Base-by-base conservation (phyloP, 306 rosid genomes). In the Sesbania bispinosa region DNA sequence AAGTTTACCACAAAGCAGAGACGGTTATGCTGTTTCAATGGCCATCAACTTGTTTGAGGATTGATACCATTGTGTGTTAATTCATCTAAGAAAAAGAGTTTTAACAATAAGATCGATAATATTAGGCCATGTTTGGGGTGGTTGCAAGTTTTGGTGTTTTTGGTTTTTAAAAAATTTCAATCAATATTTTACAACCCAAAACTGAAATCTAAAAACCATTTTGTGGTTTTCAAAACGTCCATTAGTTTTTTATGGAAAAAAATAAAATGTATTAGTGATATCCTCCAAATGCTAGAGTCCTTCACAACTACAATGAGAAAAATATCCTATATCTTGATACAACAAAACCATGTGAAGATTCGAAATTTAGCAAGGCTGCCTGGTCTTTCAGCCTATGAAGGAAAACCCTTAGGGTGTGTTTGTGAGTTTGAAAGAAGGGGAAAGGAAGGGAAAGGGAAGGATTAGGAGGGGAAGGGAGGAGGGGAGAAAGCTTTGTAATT, bases 261-360 rank as follows among this genome's bases (percentile, higher is more conserved):
- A 14, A 36, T 30, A 42, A 43, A 42, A 70, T 7, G 11, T 14
- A 46, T 15, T 20, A 38, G 9, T 62, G 33, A 62, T 35, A 63
- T 53, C 62, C 19, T 23, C 32, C 58, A 68, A 36, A 14, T 24
- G 24, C 53, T 48, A 16, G 41, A 23, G 63, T 38, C 35, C 63
- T 50, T 38, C 21, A 52, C 19, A 10, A 26, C 36, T 8, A 21
- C 32, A 30, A 18, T 62, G 24, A 62, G 65, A 41, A 73, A 32
- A 14, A 33, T 33, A 21, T 46, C 67, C 55, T 6, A 32, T 46
- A 24, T n/a, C n/a, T n/a, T n/a, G n/a, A n/a, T n/a, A n/a, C n/a
- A 50, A 38, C 4, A 74, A 74, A 62, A 62, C 21, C 71, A 62
- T 23, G 63, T 1, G 15, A 73, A 48, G 62, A 52, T 46, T 14